These are phyloP conservation scores for Arabidopsis thaliana DNA, from an alignment of 345 rosid species.

Conservation along the genomic window TAIR10.1 NC_003070.9:25956501-25957000, in stretches of 20 bases:
- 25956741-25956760: background rate
- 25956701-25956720: background rate
- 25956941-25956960: slow-evolving; percentile 11
- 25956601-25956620: slow-evolving; percentile 11
- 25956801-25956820: background rate
- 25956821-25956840: background rate
- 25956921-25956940: slow-evolving; percentile 31
- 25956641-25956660: background rate
- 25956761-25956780: slow-evolving; percentile 9
- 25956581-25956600: slow-evolving; percentile 25
- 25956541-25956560: slow-evolving; percentile 17
- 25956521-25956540: slow-evolving; percentile 1
- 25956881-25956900: slow-evolving; percentile 29
- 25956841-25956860: background rate
- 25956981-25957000: slow-evolving; percentile 18
- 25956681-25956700: background rate
- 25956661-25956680: background rate
- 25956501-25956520: slow-evolving; percentile 16
- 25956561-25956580: slow-evolving; percentile 24
- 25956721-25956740: background rate
- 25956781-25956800: background rate
- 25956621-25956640: slow-evolving; percentile 16
- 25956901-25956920: slow-evolving; percentile 15
- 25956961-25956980: background rate
- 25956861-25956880: background rate